Evolutionary conservation across 2,329 filamentous ascomycete species (phyloP).

Genomic region (Hymenoscyphus salicellus): DNA sequence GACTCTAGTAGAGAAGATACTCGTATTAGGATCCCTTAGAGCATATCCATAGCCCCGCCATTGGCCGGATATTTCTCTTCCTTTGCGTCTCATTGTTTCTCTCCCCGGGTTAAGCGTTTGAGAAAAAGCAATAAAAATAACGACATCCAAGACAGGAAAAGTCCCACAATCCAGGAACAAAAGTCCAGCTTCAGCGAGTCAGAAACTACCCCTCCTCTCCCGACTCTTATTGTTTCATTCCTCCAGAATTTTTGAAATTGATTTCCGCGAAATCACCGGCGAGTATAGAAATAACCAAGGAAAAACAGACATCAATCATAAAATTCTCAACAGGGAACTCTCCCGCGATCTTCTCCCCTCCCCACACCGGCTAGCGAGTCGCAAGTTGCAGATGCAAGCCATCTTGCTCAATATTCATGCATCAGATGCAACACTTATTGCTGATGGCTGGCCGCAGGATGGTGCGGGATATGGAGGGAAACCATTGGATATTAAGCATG

Average conservation of each 20-base stretch:
- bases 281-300: neutral
- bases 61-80: neutral
- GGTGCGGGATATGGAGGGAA: neutral
- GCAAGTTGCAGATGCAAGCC: slow-evolving; percentile 6
- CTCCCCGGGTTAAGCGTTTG: neutral
- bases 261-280: neutral
- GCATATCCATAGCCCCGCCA: neutral
- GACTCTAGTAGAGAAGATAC: neutral
- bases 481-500: neutral
- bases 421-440: slow-evolving; percentile 4
- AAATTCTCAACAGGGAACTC: neutral
- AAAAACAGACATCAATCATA: neutral
- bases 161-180: neutral
- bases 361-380: neutral
- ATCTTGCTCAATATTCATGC: slow-evolving; percentile 7
- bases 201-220: neutral
- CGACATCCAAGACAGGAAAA: neutral
- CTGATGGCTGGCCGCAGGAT: neutral
- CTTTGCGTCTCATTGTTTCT: neutral
- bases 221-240: slow-evolving; percentile 2
- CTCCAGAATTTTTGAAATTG: neutral
- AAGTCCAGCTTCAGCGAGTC: neutral
- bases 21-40: neutral
- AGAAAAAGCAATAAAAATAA: neutral
- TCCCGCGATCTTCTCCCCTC: neutral